These are phyloP conservation scores for Jackrogersella minutella DNA, from an alignment of 495 filamentous ascomycete genomes.

Conservation along the genomic window DNA sequence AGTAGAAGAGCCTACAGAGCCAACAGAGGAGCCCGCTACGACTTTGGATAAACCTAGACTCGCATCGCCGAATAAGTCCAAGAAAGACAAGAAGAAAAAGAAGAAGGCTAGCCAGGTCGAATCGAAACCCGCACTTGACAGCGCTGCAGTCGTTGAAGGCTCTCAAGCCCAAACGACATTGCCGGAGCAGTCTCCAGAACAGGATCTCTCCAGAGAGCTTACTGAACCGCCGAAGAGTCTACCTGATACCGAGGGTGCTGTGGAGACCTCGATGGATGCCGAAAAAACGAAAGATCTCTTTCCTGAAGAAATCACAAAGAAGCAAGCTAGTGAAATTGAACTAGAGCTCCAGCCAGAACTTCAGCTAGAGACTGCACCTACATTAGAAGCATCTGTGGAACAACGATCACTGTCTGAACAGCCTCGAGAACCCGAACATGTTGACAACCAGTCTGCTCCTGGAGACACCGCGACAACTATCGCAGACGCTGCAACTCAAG, in stretches of 20 bases:
- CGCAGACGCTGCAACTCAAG: background rate
- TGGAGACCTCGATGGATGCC: no score
- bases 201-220: no score
- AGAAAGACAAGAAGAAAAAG: conserved; percentile 50
- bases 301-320: no score
- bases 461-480: conserved; percentile 19
- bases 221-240: no score
- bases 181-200: no score
- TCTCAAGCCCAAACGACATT: no score
- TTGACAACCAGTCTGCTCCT: conserved; percentile 20
- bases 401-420: conserved; percentile 18
- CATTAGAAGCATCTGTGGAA: conserved; percentile 17
- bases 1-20: background rate
- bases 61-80: conserved; percentile 38
- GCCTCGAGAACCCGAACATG: conserved; percentile 23
- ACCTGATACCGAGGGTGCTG: no score
- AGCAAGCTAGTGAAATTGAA: conserved; percentile 25
- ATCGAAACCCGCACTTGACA: conserved; percentile 22
- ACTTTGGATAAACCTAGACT: conserved; percentile 16
- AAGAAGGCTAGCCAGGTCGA: conserved; percentile 38
- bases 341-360: conserved; percentile 8
- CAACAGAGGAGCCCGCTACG: background rate
- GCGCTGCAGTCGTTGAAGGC: no score
- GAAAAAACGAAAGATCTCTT: no score
- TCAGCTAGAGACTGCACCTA: background rate